phyloP scores from a whole-genome alignment of 2,329 filamentous ascomycete genomes.

The Exophiala bonariae region DNA sequence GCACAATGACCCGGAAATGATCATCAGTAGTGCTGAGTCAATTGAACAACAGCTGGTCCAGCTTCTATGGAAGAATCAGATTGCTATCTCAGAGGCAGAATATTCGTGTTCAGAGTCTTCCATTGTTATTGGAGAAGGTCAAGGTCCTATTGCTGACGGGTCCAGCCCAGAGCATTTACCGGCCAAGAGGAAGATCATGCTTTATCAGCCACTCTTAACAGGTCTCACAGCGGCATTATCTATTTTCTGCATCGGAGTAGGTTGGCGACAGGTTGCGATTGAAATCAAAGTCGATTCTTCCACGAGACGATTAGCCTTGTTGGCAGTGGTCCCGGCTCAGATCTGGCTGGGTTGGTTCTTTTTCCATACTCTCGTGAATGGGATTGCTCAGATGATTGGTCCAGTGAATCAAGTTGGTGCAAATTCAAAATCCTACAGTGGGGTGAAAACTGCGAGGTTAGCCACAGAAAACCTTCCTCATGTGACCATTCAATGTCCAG shows the following conservation, averaged over 20 bases:
- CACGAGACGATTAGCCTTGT: slow-evolving; percentile 63
- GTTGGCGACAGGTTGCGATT: too few relatives aligned
- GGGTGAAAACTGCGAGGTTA: slow-evolving; percentile 64
- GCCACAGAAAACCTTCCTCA: slow-evolving; percentile 43
- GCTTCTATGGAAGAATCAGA: slow-evolving; percentile 76
- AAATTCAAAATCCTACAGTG: slow-evolving; percentile 83
- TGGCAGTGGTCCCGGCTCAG: too few relatives aligned
- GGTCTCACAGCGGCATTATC: slow-evolving; percentile 54
- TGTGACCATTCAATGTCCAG: slow-evolving; percentile 78
- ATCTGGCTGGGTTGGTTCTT: too few relatives aligned
- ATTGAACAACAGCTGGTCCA: slow-evolving; percentile 78
- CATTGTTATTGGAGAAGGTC: too few relatives aligned
- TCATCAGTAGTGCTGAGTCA: slow-evolving; percentile 67
- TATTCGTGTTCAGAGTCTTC: background rate
- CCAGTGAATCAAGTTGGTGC: slow-evolving; percentile 69
- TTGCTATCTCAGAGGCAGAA: too few relatives aligned
- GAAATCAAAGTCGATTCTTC: slow-evolving; percentile 65
- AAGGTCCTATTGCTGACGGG: too few relatives aligned
- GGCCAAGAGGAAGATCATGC: too few relatives aligned
- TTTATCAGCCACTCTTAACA: slow-evolving; percentile 57
- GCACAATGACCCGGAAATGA: slow-evolving; percentile 75
- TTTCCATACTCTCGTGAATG: slow-evolving; percentile 74
- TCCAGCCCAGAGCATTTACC: too few relatives aligned
- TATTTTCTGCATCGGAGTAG: slow-evolving; percentile 57
- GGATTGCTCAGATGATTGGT: slow-evolving; percentile 72